Evolutionary conservation across 306 rosid species (phyloP).

Genomic region (Albizia julibrissin): DNA sequence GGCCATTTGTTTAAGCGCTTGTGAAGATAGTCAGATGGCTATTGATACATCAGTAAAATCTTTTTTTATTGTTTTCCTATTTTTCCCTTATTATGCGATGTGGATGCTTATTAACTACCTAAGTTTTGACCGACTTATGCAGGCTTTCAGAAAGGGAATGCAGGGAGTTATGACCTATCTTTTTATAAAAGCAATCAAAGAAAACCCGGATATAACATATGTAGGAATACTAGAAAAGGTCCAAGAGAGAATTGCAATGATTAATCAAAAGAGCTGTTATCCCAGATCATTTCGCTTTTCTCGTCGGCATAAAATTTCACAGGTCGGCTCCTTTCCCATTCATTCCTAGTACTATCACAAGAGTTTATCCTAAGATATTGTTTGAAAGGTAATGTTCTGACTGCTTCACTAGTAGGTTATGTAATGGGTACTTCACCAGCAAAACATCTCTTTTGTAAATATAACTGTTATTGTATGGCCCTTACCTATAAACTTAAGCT

Average conservation of each 20-base stretch:
- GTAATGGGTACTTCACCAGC: background rate
- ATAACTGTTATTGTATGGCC: background rate
- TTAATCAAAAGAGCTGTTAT: conserved; percentile 30
- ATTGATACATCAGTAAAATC: conserved; percentile 59
- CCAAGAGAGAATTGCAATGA: background rate
- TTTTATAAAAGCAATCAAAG: conserved; percentile 32
- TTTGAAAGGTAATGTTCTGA: background rate
- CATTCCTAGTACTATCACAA: background rate
- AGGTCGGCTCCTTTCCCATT: conserved; percentile 38
- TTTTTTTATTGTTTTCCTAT: conserved; percentile 8
- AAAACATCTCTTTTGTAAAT: background rate
- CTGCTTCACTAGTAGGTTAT: background rate
- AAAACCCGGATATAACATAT: conserved; percentile 33
- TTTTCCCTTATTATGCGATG: background rate
- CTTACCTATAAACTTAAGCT: background rate
- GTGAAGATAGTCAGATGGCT: conserved; percentile 65
- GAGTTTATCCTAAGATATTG: background rate
- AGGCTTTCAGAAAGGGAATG: conserved; percentile 50
- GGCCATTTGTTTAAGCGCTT: conserved; percentile 70
- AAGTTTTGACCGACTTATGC: conserved; percentile 5
- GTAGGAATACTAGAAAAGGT: conserved; percentile 36
- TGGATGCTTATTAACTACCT: background rate
- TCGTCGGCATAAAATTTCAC: conserved; percentile 35
- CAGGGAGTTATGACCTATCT: conserved; percentile 67
- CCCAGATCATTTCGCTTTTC: conserved; percentile 9